Evolutionary conservation across 1,139 yeast species (phyloP), one percentile per base, ranked within the genome.

Genomic region (Cylindricascospora bacillispora): DNA sequence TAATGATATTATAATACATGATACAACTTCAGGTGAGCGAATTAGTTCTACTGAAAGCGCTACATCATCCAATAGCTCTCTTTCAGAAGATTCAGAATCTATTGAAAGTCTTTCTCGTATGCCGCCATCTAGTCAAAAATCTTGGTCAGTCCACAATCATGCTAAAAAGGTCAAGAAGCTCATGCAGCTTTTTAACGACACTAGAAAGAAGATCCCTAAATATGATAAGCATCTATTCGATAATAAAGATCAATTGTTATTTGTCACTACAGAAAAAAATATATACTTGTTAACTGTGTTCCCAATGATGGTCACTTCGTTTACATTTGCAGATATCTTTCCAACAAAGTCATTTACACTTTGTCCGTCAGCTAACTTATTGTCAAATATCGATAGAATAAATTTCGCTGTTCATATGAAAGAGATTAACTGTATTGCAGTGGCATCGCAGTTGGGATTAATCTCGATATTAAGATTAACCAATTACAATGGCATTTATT

Each of bases 381-480:
- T 59, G 6, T 42, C 27, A 13, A 15, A 31, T 5, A 11, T 67
- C 24, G 63, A 70, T 38, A 48, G 79, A 24, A 57, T 72, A 4
- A 67, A 71, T 18, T 57, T 72, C 4, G 54, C 66, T 2, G 51
- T 57, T 10, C 41, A 67, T 10, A 63, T 73, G 3, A 71, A 71
- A 1, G 70, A 69, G 37, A 49, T 73, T n/a, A 63, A 62, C 44
- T 65, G 72, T 36, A 54, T 65, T 22, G 58, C 67, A 6, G 69
- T 64, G 0, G 74, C 65, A 0, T 57, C 72, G 0, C 77, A 71
- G 38, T 61, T 62, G 28, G 80, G 80, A 0, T 42, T 66, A 9
- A 61, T 70, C 2, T 56, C 72, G 2, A 48, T 73, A 3, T 53
- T 72, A 47, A 49, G 80, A 26, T 45, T 73, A 21, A 71, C 78